Base-by-base conservation (phyloP, 495 filamentous ascomycete genomes). In the Penicillium waksmanii region DNA sequence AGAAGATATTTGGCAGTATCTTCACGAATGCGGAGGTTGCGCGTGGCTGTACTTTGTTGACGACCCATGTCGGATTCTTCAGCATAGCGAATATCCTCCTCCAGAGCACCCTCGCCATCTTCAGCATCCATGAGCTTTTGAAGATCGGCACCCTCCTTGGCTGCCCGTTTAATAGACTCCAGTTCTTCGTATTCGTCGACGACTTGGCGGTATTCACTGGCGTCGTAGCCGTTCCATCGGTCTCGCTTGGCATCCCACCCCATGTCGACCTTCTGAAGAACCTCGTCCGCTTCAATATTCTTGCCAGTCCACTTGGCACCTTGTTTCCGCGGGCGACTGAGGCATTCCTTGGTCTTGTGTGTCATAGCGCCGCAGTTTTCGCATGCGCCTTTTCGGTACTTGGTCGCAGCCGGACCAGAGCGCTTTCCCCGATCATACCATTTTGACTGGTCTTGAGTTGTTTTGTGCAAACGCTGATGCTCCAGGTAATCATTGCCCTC, bases 181-280 rank as follows among this genome's bases (percentile, higher is more conserved):
- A 96, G 71, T 66, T 93, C 85, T 60, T 95, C 84, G 70, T 91
- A 96, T 64, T 97, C 92, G 34, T 95, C 86, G 25, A 97, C 85
- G 3, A 97, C 93, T 54, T 84, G 80, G 55, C 82, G 81, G 69
- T 97, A 97, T 75, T 97, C 91, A 65, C 82, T 84, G 3, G 94
- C 82, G 73, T 98, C 93, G 75, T 96, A 98, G 25, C 92, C 93
- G 72, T 97, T 97, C 93, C 94, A 98, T 43, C 94, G 83, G 77
- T 98, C 95, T 65, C 95, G 81, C 79, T 98, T 98, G n/a, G 95
- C 95, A 75, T 98, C 95, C 92, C 94, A 98, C 3, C 93, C 91
- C 21, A 96, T 74, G 51, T 89, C 82, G 19, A 96, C 90, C 55
- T 93, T 85, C 67, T 95, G 87, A 42, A 96, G 78, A n/a, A 87